phyloP scores from a whole-genome alignment of 2,329 filamentous ascomycete genomes.

The Curvularia verruculosa region DNA sequence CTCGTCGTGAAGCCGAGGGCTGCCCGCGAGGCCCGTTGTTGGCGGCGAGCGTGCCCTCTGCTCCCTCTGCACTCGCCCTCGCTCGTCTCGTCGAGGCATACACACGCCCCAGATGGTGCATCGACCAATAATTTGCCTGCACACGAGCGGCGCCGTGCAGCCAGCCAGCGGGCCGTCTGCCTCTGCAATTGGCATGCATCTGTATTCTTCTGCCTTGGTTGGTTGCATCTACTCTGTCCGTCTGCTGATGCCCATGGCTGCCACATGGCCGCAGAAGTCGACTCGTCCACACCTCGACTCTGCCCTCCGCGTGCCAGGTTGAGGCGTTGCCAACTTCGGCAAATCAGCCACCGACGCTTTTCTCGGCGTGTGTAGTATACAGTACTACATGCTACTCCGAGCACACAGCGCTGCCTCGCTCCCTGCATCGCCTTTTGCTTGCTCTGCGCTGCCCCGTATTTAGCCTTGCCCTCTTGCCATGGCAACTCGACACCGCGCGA shows the following conservation, averaged over 20 bases:
- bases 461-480: neutral
- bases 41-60: conserved; percentile 15
- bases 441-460: neutral
- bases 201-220: too few relatives aligned
- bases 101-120: conserved; percentile 16
- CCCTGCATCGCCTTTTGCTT: neutral
- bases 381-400: too few relatives aligned
- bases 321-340: conserved; percentile 26
- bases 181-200: conserved; percentile 3
- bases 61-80: conserved; percentile 23
- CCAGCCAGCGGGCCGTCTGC: conserved; percentile 16
- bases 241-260: neutral
- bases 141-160: conserved; percentile 16
- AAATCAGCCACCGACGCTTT: conserved; percentile 17
- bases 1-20: too few relatives aligned
- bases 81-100: conserved; percentile 23
- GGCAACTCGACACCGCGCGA: conserved; percentile 3
- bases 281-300: conserved; percentile 8
- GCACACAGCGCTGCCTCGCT: neutral
- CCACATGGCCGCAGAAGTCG: neutral
- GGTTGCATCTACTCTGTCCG: neutral
- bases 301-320: conserved; percentile 23
- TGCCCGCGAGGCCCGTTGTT: conserved; percentile 9
- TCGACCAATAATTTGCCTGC: conserved; percentile 21
- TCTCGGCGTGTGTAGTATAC: too few relatives aligned